Evolutionary conservation across 768 basidiomycete species (phyloP).

Genomic region (Mrakia frigida): DNA sequence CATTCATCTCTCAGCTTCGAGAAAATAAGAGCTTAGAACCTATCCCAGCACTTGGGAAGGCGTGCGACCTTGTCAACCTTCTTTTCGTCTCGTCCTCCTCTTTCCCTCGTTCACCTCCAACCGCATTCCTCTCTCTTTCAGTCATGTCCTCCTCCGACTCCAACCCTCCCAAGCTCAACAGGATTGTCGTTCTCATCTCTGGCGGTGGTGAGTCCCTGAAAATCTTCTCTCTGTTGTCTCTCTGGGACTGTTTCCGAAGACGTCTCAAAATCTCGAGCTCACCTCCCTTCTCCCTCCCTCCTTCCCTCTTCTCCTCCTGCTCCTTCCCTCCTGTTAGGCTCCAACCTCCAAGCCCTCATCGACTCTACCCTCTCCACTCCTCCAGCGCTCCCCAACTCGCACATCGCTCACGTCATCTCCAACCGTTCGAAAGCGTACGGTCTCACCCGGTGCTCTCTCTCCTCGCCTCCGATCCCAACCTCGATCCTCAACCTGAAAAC

Average conservation of each 20-base stretch:
- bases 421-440: conserved; percentile 90
- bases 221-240: too few relatives aligned
- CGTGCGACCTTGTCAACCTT: too few relatives aligned
- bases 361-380: conserved; percentile 52
- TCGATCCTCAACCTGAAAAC: conserved; percentile 78
- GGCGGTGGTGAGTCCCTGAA: conserved; percentile 57
- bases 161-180: neutral
- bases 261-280: neutral
- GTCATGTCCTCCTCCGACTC: neutral
- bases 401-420: conserved; percentile 77
- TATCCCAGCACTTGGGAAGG: too few relatives aligned
- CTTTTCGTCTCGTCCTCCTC: neutral
- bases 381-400: conserved; percentile 61
- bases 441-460: conserved; percentile 64
- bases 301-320: neutral
- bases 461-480: conserved; percentile 69
- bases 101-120: neutral
- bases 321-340: conserved; percentile 53
- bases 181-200: conserved; percentile 60
- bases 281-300: conserved; percentile 5
- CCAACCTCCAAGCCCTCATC: conserved; percentile 93
- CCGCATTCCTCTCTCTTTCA: neutral
- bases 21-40: too few relatives aligned
- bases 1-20: too few relatives aligned
- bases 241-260: too few relatives aligned